Evolutionary conservation across 495 filamentous ascomycete genomes (phyloP), one percentile per base, ranked within the genome.

Genomic region (Trichocladium uniseriatum): DNA sequence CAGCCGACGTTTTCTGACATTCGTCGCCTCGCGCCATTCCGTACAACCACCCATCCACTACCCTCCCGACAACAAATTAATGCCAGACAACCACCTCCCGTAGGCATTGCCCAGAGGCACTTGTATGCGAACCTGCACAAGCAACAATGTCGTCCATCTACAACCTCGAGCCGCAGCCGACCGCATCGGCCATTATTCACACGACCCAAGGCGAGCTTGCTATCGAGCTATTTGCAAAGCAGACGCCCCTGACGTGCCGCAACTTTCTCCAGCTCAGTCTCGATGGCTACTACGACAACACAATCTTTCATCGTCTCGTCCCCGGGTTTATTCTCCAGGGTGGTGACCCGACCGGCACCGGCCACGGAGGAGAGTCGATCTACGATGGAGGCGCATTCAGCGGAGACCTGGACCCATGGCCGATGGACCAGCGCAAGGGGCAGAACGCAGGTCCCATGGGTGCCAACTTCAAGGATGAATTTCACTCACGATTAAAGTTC

Each of bases 201-300:
- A 98, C 92, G 5, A 94, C 88, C 20, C 71, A 83, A 41, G 92
- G 92, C 65, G 87, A 94, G 51, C 75, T 98, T 54, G 77, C 83
- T 27, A 78, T 98, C 74, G 83, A 94, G 55, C 82, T 98, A 43
- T 98, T 94, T 75, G 89, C 88, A 16, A 89, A 87, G 50, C 90
- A 99, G 66, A 86, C 86, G 0, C 92, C 92, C 27, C 78, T 94
- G 49, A 86, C 92, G 1, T 87, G 80, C 57, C 88, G 91, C 48
- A 95, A 95, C 69, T 99, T 99, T 72, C 81, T 99, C 16, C 92
- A 99, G 66, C 85, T 87, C 59, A 89, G 84, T 63, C 77, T 94
- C 49, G 89, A 99, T 66, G 86, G 87, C 49, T 96, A 97, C 76
- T 99, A 97, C 69, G 80, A 84, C 41, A 77, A 79, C 55, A 95